Base-by-base conservation (phyloP, 257 asterid genomes). In the Misopates orontium region DNA sequence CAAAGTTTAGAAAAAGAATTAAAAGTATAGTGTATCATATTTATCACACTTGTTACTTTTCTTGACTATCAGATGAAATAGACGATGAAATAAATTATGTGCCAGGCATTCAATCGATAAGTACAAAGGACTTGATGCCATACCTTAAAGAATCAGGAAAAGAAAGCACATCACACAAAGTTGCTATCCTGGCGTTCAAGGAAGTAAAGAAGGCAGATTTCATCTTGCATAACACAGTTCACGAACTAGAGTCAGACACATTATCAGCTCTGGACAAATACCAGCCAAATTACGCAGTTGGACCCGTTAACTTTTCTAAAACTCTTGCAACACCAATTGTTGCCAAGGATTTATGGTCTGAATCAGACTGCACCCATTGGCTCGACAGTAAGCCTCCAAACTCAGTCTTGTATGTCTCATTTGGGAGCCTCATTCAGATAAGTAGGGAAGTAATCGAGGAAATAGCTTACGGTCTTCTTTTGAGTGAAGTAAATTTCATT, bases 61-160 rank as follows among this genome's bases (percentile, higher is more conserved):
- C 32, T 60, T 60, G 11, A 62, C 16, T 12, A 25, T 20, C 79
- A 83, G 86, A 56, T 17, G 54, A 72, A 1, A 62, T 79, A 0
- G 52, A 50, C 55, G 87, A 84, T 41, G 81, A 58, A 2, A 82
- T 86, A 60, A 70, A 73, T 24, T 88, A 88, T 67, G 68, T 88
- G 10, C 95, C 96, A 9, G 96, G 95, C 25, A 78, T 89, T 8
- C 18, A 74, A 22, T 77, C 87, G 6, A 71, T 87, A 19, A 79
- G 65, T 55, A 75, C 86, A 8, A 78, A 56, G 40, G 93, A 89
- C 63, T 10, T 89, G 23, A 75, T 71, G 86, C 64, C 85, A 0
- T 73, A 59, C 58, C 77, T 88, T 8, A 75, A 66, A 16, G 61
- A 72, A 32, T 68, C 73, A 21, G 82, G 60, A 5, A 2, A 17